Percentiles rank a stretch among this genome's conserved stretches.
phyloP scores from a whole-genome alignment of 192 early-diverging fungal species.

The Coemansia pectinata region DNA sequence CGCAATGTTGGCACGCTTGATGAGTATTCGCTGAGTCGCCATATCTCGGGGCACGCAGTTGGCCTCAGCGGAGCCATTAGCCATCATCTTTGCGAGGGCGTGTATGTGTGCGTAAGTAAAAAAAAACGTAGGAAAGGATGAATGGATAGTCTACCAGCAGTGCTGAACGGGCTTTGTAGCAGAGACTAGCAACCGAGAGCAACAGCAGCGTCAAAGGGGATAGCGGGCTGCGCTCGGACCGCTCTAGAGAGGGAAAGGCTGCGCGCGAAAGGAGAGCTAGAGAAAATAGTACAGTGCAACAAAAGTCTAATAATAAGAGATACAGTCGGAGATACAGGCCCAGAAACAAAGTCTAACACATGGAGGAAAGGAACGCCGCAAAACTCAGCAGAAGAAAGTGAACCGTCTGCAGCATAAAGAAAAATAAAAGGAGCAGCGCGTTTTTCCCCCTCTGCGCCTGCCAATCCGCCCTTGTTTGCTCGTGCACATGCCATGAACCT shows the following conservation, averaged over 20 bases:
- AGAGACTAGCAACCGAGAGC: not conserved
- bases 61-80: constrained; percentile 14
- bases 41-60: not conserved
- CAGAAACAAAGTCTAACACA: not conserved
- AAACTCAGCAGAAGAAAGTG: constrained; percentile 2
- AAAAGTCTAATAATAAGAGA: constrained; percentile 10
- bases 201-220: not conserved
- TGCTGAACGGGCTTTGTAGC: too few species aligned
- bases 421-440: constrained; percentile 1
- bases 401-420: not conserved
- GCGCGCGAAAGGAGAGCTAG: constrained; percentile 2
- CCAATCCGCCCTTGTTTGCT: not conserved
- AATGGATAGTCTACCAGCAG: not conserved
- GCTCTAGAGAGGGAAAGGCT: not conserved
- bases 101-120: too few species aligned
- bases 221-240: not conserved
- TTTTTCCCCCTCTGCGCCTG: constrained; percentile 3
- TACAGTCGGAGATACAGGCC: not conserved
- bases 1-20: constrained; percentile 60
- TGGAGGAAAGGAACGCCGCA: constrained; percentile 1
- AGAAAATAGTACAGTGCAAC: constrained; percentile 6
- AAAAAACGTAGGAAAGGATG: not conserved
- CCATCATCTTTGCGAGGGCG: constrained; percentile 26
- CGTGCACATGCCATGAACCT: not conserved
- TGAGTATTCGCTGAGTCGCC: constrained; percentile 16